These are phyloP conservation scores for Fusarium foetens DNA, from an alignment of 2,329 filamentous ascomycete species.

Conservation along the genomic window DNA sequence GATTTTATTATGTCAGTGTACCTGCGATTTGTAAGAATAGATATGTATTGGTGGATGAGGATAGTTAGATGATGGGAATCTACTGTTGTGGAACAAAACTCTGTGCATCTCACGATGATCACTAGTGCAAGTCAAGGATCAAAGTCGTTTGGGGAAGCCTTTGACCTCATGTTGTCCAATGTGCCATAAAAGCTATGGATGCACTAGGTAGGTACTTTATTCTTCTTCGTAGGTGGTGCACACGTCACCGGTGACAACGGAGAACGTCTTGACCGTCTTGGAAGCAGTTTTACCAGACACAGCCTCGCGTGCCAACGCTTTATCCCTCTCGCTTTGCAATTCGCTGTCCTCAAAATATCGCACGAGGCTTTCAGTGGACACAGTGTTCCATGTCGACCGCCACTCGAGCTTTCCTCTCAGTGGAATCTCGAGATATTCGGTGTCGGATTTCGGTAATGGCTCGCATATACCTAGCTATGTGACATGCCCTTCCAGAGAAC, in stretches of 20 bases:
- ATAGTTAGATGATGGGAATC: too few species aligned
- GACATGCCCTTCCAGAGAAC: fast-evolving
- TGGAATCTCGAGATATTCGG: neutral
- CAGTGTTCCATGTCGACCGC: neutral
- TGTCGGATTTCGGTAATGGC: neutral
- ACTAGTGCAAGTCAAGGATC: too few species aligned
- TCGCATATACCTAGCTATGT: neutral
- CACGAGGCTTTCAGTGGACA: neutral
- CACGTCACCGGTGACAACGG: fast-evolving
- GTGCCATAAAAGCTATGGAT: too few species aligned
- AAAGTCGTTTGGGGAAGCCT: too few species aligned
- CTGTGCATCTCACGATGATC: too few species aligned
- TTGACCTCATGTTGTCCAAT: too few species aligned
- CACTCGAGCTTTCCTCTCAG: neutral
- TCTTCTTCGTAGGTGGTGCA: neutral
- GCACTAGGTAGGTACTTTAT: too few species aligned
- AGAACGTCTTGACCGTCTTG: neutral
- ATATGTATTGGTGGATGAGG: too few species aligned
- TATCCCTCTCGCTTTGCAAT: neutral
- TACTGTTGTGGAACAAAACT: too few species aligned
- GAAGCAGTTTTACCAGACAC: neutral
- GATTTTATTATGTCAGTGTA: too few species aligned
- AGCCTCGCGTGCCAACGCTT: neutral
- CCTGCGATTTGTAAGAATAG: too few species aligned
- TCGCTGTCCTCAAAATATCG: neutral